phyloP scores from a whole-genome alignment of 2,329 filamentous ascomycete genomes.

The Diaporthe nobilis region DNA sequence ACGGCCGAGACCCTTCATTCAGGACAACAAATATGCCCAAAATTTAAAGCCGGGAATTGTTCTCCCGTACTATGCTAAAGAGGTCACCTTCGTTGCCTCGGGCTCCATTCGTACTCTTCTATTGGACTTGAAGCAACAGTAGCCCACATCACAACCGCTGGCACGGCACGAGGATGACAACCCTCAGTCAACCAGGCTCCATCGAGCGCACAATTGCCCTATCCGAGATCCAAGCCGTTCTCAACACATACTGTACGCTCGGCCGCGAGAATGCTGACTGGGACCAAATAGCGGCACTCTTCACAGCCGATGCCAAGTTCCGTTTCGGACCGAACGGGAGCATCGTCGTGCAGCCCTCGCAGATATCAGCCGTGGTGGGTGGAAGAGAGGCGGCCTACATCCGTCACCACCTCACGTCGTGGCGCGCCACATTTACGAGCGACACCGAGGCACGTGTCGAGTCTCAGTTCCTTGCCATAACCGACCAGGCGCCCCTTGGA shows the following conservation, averaged over 20 bases:
- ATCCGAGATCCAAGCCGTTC: constrained; percentile 1
- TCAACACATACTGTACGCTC: not conserved
- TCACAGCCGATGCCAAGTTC: not conserved
- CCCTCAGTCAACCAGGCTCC: not conserved
- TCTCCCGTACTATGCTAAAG: not conserved
- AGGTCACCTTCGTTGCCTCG: not conserved
- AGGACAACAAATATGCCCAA: not conserved
- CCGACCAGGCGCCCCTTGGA: not conserved
- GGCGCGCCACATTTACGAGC: not conserved
- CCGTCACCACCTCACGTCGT: not conserved
- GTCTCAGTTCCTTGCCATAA: not conserved
- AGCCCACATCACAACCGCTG: not conserved
- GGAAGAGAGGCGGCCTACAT: not conserved
- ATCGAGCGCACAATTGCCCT: not conserved
- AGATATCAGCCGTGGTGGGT: not conserved
- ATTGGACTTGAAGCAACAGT: not conserved
- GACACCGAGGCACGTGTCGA: not conserved
- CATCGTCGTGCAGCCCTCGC: not conserved
- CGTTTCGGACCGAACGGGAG: not conserved
- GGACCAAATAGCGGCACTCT: not conserved
- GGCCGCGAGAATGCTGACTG: not conserved
- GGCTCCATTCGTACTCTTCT: not conserved
- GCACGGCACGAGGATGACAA: not conserved
- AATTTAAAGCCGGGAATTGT: not conserved
- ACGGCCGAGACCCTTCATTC: not conserved